Percentiles rank a stretch among this genome's conserved stretches.
These are phyloP conservation scores for Hypoxylon trugodes DNA, from an alignment of 495 filamentous ascomycete species.

Conservation along the genomic window DNA sequence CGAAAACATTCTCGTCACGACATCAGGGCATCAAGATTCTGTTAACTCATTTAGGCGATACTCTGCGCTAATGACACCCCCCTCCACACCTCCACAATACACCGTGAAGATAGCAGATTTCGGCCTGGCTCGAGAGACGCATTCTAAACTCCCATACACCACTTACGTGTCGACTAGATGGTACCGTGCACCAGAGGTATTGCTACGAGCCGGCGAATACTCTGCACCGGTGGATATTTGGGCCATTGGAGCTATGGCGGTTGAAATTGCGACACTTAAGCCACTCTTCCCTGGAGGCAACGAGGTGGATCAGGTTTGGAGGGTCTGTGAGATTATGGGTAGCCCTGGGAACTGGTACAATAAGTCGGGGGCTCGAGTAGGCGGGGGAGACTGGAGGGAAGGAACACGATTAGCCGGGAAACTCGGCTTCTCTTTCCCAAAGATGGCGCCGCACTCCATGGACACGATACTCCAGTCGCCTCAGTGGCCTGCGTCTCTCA, in stretches of 20 bases:
- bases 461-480: slow-evolving; percentile 89
- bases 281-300: slow-evolving; percentile 97
- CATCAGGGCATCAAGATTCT: slow-evolving; percentile 82
- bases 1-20: slow-evolving; percentile 98
- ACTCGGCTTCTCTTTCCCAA: slow-evolving; percentile 97
- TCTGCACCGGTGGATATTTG: slow-evolving; percentile 98
- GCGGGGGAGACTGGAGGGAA: slow-evolving; percentile 98
- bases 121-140: slow-evolving; percentile 95
- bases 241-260: slow-evolving; percentile 99
- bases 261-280: slow-evolving; percentile 97
- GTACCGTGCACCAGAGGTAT: slow-evolving; percentile 97
- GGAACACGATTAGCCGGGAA: slow-evolving; percentile 92
- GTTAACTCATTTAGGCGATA: slow-evolving; percentile 85
- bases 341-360: slow-evolving; percentile 98
- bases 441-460: slow-evolving; percentile 99
- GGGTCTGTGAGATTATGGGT: slow-evolving; percentile 99
- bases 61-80: slow-evolving; percentile 91
- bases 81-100: slow-evolving; percentile 90
- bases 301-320: slow-evolving; percentile 99
- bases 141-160: slow-evolving; percentile 94
- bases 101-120: slow-evolving; percentile 99
- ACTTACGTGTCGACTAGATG: slow-evolving; percentile 98
- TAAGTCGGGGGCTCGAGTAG: slow-evolving; percentile 84
- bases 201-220: slow-evolving; percentile 95
- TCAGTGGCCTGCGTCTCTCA: slow-evolving; percentile 89